Evolutionary conservation across 1,284 basidiomycete genomes (phyloP).

Genomic region (Dichomitus squalens): DNA sequence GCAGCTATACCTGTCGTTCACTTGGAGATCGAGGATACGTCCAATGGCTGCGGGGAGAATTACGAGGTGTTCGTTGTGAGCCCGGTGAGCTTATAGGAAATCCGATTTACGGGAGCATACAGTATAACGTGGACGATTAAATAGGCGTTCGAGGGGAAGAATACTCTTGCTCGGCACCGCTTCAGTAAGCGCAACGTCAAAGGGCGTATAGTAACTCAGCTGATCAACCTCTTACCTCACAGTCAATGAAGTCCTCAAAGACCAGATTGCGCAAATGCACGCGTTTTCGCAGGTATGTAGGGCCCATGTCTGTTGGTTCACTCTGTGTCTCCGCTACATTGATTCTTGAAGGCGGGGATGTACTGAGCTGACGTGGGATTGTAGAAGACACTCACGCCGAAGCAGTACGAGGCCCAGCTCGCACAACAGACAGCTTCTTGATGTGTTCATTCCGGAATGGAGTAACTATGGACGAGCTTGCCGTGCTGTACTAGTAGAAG

Average conservation of each 20-base stretch:
- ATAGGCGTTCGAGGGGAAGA: slow-evolving; percentile 74
- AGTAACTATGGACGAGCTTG: not conserved
- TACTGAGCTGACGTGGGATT: not conserved
- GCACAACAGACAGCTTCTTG: slow-evolving; percentile 38
- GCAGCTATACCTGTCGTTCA: slow-evolving; percentile 60
- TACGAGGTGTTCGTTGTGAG: slow-evolving; percentile 77
- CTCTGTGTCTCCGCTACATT: too few relatives aligned
- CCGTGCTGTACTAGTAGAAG: too few relatives aligned
- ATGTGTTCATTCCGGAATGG: not conserved
- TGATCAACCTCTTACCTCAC: not conserved
- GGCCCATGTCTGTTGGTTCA: not conserved
- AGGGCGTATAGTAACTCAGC: not conserved
- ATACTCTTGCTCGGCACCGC: slow-evolving; percentile 70
- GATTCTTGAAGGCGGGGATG: not conserved
- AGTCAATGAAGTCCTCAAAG: slow-evolving; percentile 79
- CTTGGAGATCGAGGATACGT: slow-evolving; percentile 73
- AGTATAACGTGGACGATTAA: not conserved
- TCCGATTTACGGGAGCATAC: not conserved
- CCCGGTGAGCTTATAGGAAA: slow-evolving; percentile 47
- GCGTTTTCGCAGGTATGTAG: slow-evolving; percentile 78
- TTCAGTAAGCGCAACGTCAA: slow-evolving; percentile 46
- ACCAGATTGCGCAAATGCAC: slow-evolving; percentile 76
- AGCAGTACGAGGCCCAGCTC: slow-evolving; percentile 61
- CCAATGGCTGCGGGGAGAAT: slow-evolving; percentile 77
- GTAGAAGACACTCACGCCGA: slow-evolving; percentile 77